Evolutionary conservation across 257 asterid genomes (phyloP), one percentile per base, ranked within the genome.

Genomic region (Solanum sparsipilum): DNA sequence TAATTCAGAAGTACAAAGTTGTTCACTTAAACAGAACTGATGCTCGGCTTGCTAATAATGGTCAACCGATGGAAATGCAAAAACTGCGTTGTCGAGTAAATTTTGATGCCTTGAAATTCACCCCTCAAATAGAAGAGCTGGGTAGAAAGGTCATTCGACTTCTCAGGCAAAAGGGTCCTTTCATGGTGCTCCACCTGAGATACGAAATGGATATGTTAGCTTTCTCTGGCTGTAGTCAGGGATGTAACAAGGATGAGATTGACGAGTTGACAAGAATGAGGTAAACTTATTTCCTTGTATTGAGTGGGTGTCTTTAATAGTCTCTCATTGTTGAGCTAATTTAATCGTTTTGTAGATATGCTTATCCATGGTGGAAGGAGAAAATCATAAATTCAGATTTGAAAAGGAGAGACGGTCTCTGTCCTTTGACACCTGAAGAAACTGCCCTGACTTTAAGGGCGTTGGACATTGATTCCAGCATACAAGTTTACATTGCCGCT

Each of bases 281-380:
- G 99, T 95, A 86, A 87, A 23, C 48, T 72, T 6, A 20, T 52
- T 10, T 81, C 73, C 52, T 20, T 48, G 44, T 31, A 20, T 82
- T 10, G 34, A 48, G 86, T 48, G 70, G 7, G 23, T 7, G 11
- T 48, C 29, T 48, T 46, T 46, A 8, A 72, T 29, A 87, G 39
- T 76, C 39, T 38, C 21, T 90, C 81, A 73, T 4, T 89, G 4
- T 48, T 41, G 48, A 56, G 74, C 93, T 92, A 88, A 91, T 90
- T 84, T 90, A 35, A 85, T 31, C 83, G 13, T 85, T 41, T 36
- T 84, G 85, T 63, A 97, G 99, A 89, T 95, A 96, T 91, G 98
- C 98, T n/a, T 95, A 96, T 90, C 99, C 99, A 0, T 97, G 99
- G 99, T 97, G 99, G 99, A 97, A 96, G 89, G 99, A 97, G 92